Conservation (phyloP, 139 green algal species). For the Ulvella scutata region DNA sequence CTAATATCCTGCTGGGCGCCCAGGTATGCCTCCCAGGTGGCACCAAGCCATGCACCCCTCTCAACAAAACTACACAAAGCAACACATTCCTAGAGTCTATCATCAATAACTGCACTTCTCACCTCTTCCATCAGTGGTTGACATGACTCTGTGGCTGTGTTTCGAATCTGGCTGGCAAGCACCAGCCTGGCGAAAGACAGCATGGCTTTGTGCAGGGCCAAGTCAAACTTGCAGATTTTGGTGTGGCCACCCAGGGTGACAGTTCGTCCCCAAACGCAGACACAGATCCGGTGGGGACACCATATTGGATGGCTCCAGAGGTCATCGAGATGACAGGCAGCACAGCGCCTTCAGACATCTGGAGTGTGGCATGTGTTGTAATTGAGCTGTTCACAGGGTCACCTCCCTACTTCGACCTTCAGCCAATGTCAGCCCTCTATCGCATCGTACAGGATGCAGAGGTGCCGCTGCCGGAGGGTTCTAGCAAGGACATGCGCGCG, state of each 20-base stretch:
- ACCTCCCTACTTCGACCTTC: slow-evolving; percentile 89
- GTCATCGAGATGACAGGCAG: slow-evolving; percentile 89
- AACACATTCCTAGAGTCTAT: no score
- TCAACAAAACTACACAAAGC: no score
- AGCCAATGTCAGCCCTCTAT: slow-evolving; percentile 86
- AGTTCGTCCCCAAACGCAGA: slow-evolving; percentile 16
- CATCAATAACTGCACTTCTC: not conserved
- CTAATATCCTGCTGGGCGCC: slow-evolving; percentile 87
- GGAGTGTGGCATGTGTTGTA: slow-evolving; percentile 85
- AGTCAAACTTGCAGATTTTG: slow-evolving; percentile 96
- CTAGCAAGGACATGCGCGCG: slow-evolving; percentile 55
- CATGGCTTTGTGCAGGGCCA: no score
- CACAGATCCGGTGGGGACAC: slow-evolving; percentile 67
- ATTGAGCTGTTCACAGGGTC: slow-evolving; percentile 88
- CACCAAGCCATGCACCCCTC: not conserved
- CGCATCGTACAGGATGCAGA: slow-evolving; percentile 81
- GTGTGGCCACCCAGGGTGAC: slow-evolving; percentile 77
- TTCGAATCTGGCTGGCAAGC: no score
- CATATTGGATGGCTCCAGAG: slow-evolving; percentile 95
- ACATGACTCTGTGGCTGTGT: no score
- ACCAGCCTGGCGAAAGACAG: no score
- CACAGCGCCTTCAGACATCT: slow-evolving; percentile 80
- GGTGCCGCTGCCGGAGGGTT: slow-evolving; percentile 63
- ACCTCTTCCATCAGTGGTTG: not conserved
- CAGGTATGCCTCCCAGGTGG: slow-evolving; percentile 28